phyloP scores from a whole-genome alignment of 2,329 filamentous ascomycete species.

The Phyllosticta paracitricarpa region DNA sequence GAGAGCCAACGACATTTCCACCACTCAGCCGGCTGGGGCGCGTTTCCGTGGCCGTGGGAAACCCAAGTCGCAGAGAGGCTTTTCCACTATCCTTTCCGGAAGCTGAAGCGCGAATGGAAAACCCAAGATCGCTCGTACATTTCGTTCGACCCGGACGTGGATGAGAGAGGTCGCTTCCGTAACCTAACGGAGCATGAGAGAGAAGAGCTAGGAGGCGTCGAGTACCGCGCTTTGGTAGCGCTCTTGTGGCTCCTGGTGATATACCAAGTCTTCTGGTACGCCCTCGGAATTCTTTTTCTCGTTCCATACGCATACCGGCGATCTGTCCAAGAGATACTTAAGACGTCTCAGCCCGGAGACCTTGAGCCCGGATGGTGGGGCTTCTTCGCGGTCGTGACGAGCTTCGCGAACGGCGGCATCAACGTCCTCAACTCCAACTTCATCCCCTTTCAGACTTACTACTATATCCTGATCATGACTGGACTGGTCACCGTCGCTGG shows the following conservation, averaged over 20 bases:
- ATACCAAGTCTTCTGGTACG: conserved; percentile 25
- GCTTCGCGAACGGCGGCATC: conserved; percentile 24
- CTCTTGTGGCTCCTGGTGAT: conserved; percentile 11
- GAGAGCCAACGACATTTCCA: conserved; percentile 15
- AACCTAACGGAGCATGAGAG: conserved; percentile 33
- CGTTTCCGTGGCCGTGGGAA: conserved; percentile 24
- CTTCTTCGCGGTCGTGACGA: conserved; percentile 21
- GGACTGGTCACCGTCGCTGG: conserved; percentile 52
- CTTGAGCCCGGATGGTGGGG: conserved; percentile 22
- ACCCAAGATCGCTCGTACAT: conserved; percentile 21
- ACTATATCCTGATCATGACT: conserved; percentile 37
- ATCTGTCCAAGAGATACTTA: conserved; percentile 3
- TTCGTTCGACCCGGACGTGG: conserved; percentile 22
- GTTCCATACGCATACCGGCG: conserved; percentile 13
- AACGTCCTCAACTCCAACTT: conserved; percentile 17
- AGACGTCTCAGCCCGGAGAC: conserved; percentile 14
- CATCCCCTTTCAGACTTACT: conserved; percentile 33
- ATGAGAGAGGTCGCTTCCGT: conserved; percentile 22
- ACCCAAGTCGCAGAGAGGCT: conserved; percentile 17
- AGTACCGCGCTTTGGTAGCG: conserved; percentile 27
- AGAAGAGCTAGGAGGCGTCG: conserved; percentile 32
- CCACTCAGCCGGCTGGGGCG: conserved; percentile 20
- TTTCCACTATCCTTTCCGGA: conserved; percentile 16
- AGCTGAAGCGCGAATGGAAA: conserved; percentile 15
- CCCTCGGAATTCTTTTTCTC: conserved; percentile 12